Evolutionary conservation across 176 grass and related monocot genomes (phyloP), one percentile per base, ranked within the genome.

Genomic region (Alloteropsis semialata): DNA sequence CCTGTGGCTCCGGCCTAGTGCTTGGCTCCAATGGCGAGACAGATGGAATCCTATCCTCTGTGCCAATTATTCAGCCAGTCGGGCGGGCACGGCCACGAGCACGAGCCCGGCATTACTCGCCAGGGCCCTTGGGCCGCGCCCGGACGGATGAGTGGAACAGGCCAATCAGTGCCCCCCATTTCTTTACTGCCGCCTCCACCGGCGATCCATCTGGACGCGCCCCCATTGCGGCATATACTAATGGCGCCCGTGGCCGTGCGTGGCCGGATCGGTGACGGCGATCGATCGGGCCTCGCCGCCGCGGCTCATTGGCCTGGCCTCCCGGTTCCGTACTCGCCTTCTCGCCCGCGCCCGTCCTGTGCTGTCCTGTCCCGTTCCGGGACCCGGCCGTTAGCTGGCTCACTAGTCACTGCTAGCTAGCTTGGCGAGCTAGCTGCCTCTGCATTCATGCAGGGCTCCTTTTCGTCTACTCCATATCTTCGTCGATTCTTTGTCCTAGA

Each of bases 11-110:
- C 53, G 53, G 53, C 53, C 53, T 55, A 46, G 48, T 50, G 48
- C n/a, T n/a, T n/a, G n/a, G 27, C 73, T 80, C 59, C 32, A 65
- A 86, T 86, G 84, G 74, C 74, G 88, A 79, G 88, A 79, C 84
- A 87, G 50, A 87, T 90, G 84, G 84, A 87, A 90, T 78, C 88
- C 88, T 79, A 90, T 79, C 74, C 79, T 74, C 74, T 83, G 65
- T 58, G 79, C 39, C 58, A 86, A 79, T 83, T 74, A 87, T 86
- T 83, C 88, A 85, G 82, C 58, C 81, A 67, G 78, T 51, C 68
- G 57, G 57, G 51, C 62, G 13, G 28, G 75, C 78, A 66, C 70
- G n/a, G 73, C 63, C 86, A 88, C 80, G 86, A 72, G 77, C 61
- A 3, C 6, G 80, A n/a, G n/a, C n/a, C 81, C 3, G 15, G 80